These are phyloP conservation scores for Colletotrichum sp. DNA, from an alignment of 2,329 filamentous ascomycete species.

Conservation along the genomic window DNA sequence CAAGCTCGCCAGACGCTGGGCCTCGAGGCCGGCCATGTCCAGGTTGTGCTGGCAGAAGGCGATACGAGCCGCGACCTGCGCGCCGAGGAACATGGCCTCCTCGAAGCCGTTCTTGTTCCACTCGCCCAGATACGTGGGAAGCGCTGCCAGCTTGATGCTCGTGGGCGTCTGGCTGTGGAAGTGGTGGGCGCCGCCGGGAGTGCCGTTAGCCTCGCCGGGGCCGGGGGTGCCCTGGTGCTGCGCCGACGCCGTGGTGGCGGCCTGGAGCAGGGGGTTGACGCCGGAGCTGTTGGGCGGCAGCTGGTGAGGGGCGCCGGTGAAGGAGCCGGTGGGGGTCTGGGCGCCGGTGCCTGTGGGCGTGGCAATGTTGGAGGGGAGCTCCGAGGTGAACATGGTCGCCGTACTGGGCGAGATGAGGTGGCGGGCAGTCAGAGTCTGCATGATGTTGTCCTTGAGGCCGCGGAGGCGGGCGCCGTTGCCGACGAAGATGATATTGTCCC, in stretches of 20 bases:
- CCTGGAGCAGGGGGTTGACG: conserved; percentile 90
- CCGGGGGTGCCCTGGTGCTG: conserved; percentile 36
- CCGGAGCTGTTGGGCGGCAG: conserved; percentile 47
- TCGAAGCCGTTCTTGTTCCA: conserved; percentile 85
- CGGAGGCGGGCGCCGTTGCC: conserved; percentile 78
- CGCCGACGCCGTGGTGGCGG: conserved; percentile 77
- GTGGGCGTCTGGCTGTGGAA: conserved; percentile 78
- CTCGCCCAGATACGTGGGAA: conserved; percentile 87
- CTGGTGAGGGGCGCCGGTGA: conserved; percentile 60
- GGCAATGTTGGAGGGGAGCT: conserved; percentile 91
- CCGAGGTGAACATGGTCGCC: conserved; percentile 95
- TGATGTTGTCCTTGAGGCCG: conserved; percentile 88
- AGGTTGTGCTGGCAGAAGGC: conserved; percentile 65
- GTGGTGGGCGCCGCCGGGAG: conserved; percentile 47
- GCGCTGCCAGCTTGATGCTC: conserved; percentile 77
- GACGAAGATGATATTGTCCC: conserved; percentile 91
- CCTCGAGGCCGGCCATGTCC: conserved; percentile 56
- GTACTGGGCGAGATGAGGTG: conserved; percentile 92
- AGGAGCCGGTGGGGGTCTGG: conserved; percentile 80
- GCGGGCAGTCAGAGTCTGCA: conserved; percentile 79
- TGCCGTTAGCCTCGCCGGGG: conserved; percentile 41
- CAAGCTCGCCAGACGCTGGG: conserved; percentile 61
- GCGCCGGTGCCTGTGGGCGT: conserved; percentile 90
- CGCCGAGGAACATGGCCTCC: conserved; percentile 85
- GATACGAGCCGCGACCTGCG: conserved; percentile 78